phyloP scores from a whole-genome alignment of 2,329 filamentous ascomycete genomes.

The Anisogramma anomala region DNA sequence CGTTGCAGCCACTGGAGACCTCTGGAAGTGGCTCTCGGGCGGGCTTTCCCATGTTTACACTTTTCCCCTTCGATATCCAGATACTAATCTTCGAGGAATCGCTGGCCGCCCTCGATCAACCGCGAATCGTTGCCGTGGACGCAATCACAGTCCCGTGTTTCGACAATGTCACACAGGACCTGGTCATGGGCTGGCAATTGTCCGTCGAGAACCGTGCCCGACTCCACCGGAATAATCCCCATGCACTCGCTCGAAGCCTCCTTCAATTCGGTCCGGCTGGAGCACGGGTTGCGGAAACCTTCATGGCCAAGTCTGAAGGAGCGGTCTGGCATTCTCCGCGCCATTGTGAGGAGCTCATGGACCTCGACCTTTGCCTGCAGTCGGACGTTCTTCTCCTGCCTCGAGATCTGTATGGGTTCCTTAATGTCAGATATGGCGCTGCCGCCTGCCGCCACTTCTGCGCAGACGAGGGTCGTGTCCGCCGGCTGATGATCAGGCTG shows the following conservation, averaged over 20 bases:
- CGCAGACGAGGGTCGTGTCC: background rate
- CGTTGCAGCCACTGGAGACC: too few relatives aligned
- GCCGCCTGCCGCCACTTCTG: background rate
- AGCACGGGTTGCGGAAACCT: background rate
- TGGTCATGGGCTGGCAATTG: too few relatives aligned
- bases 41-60: too few relatives aligned
- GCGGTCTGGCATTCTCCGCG: background rate
- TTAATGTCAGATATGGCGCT: background rate
- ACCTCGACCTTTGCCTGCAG: background rate
- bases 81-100: too few relatives aligned
- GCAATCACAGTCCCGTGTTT: too few relatives aligned
- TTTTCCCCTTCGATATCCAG: too few relatives aligned
- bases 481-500: background rate
- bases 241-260: background rate
- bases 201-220: background rate
- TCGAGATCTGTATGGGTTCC: background rate
- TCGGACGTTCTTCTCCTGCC: slow-evolving; percentile 2
- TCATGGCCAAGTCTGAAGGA: background rate
- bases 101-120: too few relatives aligned
- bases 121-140: too few relatives aligned
- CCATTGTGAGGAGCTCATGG: background rate
- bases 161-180: too few relatives aligned
- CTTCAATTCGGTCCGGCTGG: background rate
- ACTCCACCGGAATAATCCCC: background rate
- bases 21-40: too few relatives aligned